phyloP scores from a whole-genome alignment of 305 asterid species.

The Petunia hybrid region DNA sequence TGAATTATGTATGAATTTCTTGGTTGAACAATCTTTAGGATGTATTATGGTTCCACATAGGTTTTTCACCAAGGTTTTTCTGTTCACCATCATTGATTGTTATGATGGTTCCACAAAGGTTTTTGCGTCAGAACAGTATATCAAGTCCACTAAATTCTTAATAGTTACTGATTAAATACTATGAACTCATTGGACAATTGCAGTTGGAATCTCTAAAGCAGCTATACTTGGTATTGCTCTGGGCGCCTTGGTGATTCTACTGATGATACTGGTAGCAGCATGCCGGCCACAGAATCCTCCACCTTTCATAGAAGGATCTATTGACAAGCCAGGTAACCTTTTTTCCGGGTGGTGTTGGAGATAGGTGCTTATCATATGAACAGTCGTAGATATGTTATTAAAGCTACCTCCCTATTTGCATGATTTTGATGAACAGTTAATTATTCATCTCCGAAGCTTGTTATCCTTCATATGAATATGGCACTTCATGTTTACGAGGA shows the following conservation, averaged over 20 bases:
- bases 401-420: neutral
- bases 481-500: conserved; percentile 97
- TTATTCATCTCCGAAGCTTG: conserved; percentile 64
- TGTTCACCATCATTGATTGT: neutral
- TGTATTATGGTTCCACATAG: neutral
- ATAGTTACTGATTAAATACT: neutral
- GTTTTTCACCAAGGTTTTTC: neutral
- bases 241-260: conserved; percentile 83
- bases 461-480: conserved; percentile 98
- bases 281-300: conserved; percentile 61
- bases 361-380: neutral
- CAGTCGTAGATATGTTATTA: neutral
- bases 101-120: too few relatives aligned
- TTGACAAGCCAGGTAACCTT: conserved; percentile 57
- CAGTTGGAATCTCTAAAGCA: conserved; percentile 86
- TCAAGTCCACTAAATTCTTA: neutral
- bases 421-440: conserved; percentile 40
- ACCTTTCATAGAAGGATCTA: conserved; percentile 47
- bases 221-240: conserved; percentile 97
- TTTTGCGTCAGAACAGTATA: neutral
- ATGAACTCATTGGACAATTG: conserved; percentile 20
- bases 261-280: conserved; percentile 63
- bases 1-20: neutral
- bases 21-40: neutral
- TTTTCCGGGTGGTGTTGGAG: conserved; percentile 9